Base-by-base conservation (phyloP, 306 rosid genomes). In the Cicer arietinum region DNA sequence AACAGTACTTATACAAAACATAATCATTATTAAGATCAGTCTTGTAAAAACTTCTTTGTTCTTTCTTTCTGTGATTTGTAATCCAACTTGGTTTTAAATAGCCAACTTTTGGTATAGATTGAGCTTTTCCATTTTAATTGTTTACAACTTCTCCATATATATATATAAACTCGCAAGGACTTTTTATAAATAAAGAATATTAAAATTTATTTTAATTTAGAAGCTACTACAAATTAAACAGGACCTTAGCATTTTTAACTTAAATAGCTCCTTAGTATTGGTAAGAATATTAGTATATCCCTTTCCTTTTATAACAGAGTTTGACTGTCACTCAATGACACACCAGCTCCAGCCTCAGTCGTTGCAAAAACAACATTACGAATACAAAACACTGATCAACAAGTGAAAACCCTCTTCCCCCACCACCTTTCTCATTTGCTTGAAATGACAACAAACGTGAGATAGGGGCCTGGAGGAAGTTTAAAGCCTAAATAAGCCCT, bases 381-480 rank as follows among this genome's bases (percentile, higher is more conserved):
- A 70, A 75, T 63, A 76, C 62, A 56, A 56, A 76, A 56, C 50
- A 52, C 50, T 71, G 70, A 45, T 17, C 69, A 76, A 16, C 69
- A 58, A 41, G 9, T 13, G 12, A 77, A 65, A 77, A 75, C 72
- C 63, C 35, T 46, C 68, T 54, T 25, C n/a, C 40, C 57, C 73
- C 37, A 6, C 56, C 17, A 50, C 59, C 51, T 13, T 59, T 51
- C 65, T 43, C 45, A 51, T 11, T 60, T 74, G 75, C 35, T 59
- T 67, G 77, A 74, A 75, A 70, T 51, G 69, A 63, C 51, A 44
- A 67, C 57, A 77, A 72, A 62, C 52, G 8, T 47, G 71, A 56
- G 65, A 58, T 47, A 54, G 78, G 11, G 74, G 56, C 75, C 62
- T 53, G 14, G 42, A 37, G 66, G 67, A 75, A 51, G 77, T 58